Percentiles rank a stretch among this genome's conserved stretches.
Evolutionary conservation across 2,329 filamentous ascomycete species (phyloP).

Genomic region (Rhynchosporium secalis): DNA sequence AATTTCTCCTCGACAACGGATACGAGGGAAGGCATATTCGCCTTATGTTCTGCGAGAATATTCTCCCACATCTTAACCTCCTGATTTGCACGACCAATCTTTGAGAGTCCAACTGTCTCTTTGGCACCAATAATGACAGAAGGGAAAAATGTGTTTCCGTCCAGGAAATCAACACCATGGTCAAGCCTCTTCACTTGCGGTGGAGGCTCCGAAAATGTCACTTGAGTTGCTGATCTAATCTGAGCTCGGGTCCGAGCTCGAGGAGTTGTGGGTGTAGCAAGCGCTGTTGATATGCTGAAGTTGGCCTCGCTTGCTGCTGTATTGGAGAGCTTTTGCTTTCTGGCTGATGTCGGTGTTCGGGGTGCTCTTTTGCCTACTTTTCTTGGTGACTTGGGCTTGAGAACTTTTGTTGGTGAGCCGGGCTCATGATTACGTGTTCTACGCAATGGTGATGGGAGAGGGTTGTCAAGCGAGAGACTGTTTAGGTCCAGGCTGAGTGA

Average conservation of each 20-base stretch:
- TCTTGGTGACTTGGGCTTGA: slow-evolving; percentile 11
- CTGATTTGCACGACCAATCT: slow-evolving; percentile 21
- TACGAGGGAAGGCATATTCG: slow-evolving; percentile 19
- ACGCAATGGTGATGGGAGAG: neutral
- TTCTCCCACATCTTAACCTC: slow-evolving; percentile 26
- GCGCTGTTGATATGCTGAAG: neutral
- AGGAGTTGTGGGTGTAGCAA: neutral
- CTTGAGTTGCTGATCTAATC: neutral
- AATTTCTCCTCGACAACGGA: slow-evolving; percentile 21
- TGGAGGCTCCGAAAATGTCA: neutral
- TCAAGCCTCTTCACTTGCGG: neutral
- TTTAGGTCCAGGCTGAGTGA: slow-evolving; percentile 12
- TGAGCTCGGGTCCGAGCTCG: neutral
- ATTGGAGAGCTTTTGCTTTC: slow-evolving; percentile 4
- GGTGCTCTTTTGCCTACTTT: neutral
- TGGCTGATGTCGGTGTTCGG: neutral
- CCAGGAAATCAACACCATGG: neutral
- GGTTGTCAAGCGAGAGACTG: slow-evolving; percentile 1
- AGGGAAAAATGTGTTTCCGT: slow-evolving; percentile 17
- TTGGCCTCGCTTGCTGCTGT: slow-evolving; percentile 1
- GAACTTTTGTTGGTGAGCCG: slow-evolving; percentile 6
- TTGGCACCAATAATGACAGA: slow-evolving; percentile 20
- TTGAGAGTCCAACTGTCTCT: slow-evolving; percentile 25
- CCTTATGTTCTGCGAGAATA: slow-evolving; percentile 18
- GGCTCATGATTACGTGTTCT: neutral